Evolutionary conservation across 2,329 filamentous ascomycete genomes (phyloP), one percentile per base, ranked within the genome.

Genomic region (Colletotrichum noveboracense): DNA sequence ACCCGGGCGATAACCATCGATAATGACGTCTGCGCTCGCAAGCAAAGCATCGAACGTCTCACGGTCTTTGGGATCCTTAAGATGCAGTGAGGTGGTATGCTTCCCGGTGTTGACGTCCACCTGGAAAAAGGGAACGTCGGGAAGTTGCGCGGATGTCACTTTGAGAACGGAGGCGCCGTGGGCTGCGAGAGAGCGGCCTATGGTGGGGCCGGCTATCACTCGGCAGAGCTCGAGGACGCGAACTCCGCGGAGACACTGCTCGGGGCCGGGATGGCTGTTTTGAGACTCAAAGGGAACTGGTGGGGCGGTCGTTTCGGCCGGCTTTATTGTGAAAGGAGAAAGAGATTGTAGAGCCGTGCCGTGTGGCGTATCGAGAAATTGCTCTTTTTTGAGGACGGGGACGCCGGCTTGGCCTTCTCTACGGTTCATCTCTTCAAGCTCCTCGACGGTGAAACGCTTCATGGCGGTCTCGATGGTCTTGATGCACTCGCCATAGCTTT

Each of bases 161-260:
- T 93, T 92, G 78, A 94, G 87, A 2, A 94, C 92, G 70, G 91
- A 89, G 28, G 93, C 93, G n/a, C 93, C 93, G 80, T 94, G 91
- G 72, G 93, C 92, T 38, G 92, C 92, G 3, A 94, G 87, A 2
- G 90, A 90, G 34, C 91, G 89, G n/a, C 90, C 90, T 78, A 94
- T 92, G 5, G 91, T 90, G 30, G 92, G 92, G 0, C 92, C 92
- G 26, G 92, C 93, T 77, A 94, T 94, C 77, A 94, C 90, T 32
- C 92, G 89, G 81, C 92, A 93, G 61, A 94, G 85, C 81, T 94
- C 93, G 21, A 94, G 86, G 24, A 94, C 92, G 76, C 91, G 91
- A 79, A 94, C 87, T 2, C 92, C 92, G 85, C 85, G 36, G 89
- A 89, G 76, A 84, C 82, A 83, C 66, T 82, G 83, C 56, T 68